Base-by-base conservation (phyloP, 176 grass and related monocot species). In the Oryza rufipogon region DNA sequence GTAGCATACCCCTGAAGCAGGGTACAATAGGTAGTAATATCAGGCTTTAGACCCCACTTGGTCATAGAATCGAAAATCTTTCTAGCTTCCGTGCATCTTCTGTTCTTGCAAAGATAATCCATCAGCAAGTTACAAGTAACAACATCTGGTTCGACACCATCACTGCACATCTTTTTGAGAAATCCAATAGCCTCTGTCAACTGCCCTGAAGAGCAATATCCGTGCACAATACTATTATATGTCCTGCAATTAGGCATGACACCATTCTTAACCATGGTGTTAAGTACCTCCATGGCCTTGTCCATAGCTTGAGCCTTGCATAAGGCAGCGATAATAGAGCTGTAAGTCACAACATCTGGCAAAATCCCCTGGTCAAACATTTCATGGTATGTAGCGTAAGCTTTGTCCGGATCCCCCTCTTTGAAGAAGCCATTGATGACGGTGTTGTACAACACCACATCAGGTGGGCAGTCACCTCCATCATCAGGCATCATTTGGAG, bases 291-390 rank as follows among this genome's bases (percentile, higher is more conserved):
- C 2, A 22, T 7, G 14, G 71, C 61, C 16, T 60, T 68, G 22
- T 28, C 45, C 47, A 64, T 2, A 17, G 8, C 8, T 22, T 56
- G 13, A 15, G 63, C 22, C 60, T 90, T 81, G 73, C 73, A 86
- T 3, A 81, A 12, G 8, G 70, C 70, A 77, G 73, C 25, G 3
- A 82, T 73, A 3, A 91, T 26, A 5, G 54, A 52, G 72, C 0
- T 88, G 70, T 82, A 85, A 11, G 86, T 68, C 12, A 82, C 36
- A 14, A 68, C 63, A 76, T 81, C 0, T 3, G 85, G 89, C 0
- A 0, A 14, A 67, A 71, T 32, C 28, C 45, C 46, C 10, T 2
- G 2, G 9, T 17, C 38, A 13, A 74, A 2, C 87, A 89, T 89
- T 64, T 84, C 58, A 49, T 36, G 20, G 14, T 47, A 66, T 38